A percentile compares a stretch with the other conserved stretches of the same genome.
phyloP scores from a whole-genome alignment of 225 moss, liverwort and hornwort genomes.

The Sphagnum contortum region DNA sequence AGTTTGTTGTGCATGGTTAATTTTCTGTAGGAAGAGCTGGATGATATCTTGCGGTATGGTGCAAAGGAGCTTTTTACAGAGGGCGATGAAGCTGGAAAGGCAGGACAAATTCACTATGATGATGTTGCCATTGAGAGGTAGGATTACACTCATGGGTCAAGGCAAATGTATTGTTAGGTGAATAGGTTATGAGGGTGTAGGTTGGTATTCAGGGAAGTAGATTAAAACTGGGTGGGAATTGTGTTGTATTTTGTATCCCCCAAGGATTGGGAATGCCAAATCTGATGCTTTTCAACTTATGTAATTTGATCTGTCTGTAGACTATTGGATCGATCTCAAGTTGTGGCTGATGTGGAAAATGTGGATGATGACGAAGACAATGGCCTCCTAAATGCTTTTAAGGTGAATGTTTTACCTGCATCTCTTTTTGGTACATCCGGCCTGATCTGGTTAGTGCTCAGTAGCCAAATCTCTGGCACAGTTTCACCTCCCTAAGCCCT shows the following conservation, averaged over 20 bases:
- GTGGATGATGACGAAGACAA: slow-evolving; percentile 67
- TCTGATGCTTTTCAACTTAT: too few relatives aligned
- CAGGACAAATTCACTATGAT: slow-evolving; percentile 80
- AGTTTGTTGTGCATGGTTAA: not conserved
- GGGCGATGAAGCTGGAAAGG: slow-evolving; percentile 58
- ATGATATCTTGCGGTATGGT: slow-evolving; percentile 90
- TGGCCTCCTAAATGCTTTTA: slow-evolving; percentile 77
- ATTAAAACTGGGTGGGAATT: too few relatives aligned
- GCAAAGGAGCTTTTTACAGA: slow-evolving; percentile 79
- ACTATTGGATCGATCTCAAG: slow-evolving; percentile 79
- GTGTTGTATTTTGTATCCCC: too few relatives aligned
- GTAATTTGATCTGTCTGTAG: slow-evolving; percentile 16
- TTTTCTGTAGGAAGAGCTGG: slow-evolving; percentile 66
- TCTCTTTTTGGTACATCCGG: too few relatives aligned
- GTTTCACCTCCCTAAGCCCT: too few relatives aligned
- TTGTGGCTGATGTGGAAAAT: slow-evolving; percentile 57
- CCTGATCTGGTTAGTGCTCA: too few relatives aligned
- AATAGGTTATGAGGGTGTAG: too few relatives aligned
- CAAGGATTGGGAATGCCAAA: too few relatives aligned
- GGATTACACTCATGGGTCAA: too few relatives aligned
- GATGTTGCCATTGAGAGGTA: slow-evolving; percentile 89
- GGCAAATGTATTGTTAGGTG: too few relatives aligned
- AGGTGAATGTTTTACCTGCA: slow-evolving; percentile 25
- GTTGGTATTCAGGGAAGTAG: too few relatives aligned
- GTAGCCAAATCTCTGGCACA: too few relatives aligned